Percentiles rank a stretch among this genome's conserved stretches.
Evolutionary conservation across 2,329 filamentous ascomycete species (phyloP).

Genomic region (Cladophialophora chaetospira): DNA sequence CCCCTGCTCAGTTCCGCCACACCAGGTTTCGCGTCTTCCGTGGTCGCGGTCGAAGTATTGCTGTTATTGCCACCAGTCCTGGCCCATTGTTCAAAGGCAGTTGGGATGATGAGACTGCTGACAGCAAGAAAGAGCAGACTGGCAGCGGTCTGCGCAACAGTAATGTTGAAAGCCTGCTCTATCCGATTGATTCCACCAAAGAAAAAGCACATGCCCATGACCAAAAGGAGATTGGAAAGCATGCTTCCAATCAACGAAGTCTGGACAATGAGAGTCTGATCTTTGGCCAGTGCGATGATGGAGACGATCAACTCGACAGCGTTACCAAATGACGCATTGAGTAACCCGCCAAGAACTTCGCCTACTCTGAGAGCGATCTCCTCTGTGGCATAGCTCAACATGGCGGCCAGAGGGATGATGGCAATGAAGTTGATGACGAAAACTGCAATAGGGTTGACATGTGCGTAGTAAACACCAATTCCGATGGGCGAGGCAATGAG

Average conservation of each 20-base stretch:
- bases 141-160: constrained; percentile 85
- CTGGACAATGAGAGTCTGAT: constrained; percentile 81
- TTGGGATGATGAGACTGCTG: constrained; percentile 82
- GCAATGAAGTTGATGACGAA: constrained; percentile 94
- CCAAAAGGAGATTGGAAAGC: constrained; percentile 83
- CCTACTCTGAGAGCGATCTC: constrained; percentile 78
- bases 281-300: constrained; percentile 74
- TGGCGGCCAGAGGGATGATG: constrained; percentile 83
- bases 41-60: constrained; percentile 14
- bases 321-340: constrained; percentile 91
- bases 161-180: constrained; percentile 89
- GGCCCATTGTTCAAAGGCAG: constrained; percentile 71
- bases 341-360: constrained; percentile 81
- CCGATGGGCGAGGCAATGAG: constrained; percentile 57
- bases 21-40: constrained; percentile 27
- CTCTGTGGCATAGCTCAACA: constrained; percentile 86
- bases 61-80: constrained; percentile 34
- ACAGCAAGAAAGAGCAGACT: constrained; percentile 78
- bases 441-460: constrained; percentile 62
- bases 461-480: constrained; percentile 64
- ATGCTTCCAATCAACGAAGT: constrained; percentile 91
- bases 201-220: constrained; percentile 92
- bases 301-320: constrained; percentile 88
- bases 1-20: constrained; percentile 30
- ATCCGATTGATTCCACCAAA: constrained; percentile 75